phyloP scores from a whole-genome alignment of 306 rosid genomes.

The Cajanus cajan region DNA sequence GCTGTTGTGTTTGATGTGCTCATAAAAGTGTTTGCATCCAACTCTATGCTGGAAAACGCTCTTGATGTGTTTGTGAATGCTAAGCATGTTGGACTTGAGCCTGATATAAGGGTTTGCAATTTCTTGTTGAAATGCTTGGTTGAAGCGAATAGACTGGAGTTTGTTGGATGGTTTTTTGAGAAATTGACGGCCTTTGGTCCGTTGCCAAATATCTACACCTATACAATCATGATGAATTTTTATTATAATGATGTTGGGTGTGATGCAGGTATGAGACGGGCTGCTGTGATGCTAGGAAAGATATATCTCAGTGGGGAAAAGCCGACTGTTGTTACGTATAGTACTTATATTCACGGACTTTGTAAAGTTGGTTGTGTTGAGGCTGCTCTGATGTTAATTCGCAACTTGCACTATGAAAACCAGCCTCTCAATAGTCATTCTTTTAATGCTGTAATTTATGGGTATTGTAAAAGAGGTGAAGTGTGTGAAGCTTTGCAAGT shows the following conservation, averaged over 20 bases:
- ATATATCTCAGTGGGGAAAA: conserved; percentile 44
- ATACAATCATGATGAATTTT: conserved; percentile 63
- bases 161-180: conserved; percentile 42
- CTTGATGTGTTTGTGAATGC: conserved; percentile 48
- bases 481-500: conserved; percentile 39
- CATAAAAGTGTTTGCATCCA: conserved; percentile 55
- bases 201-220: conserved; percentile 49
- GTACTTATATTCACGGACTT: conserved; percentile 62
- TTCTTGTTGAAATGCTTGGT: conserved; percentile 71
- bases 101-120: conserved; percentile 49
- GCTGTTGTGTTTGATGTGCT: conserved; percentile 52
- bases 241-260: conserved; percentile 47
- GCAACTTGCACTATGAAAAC: conserved; percentile 34
- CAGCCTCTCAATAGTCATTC: conserved; percentile 49
- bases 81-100: conserved; percentile 44
- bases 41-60: conserved; percentile 65
- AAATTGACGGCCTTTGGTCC: conserved; percentile 55
- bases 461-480: conserved; percentile 48
- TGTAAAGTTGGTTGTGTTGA: conserved; percentile 49
- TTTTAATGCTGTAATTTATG: conserved; percentile 53
- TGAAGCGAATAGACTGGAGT: conserved; percentile 50
- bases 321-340: conserved; percentile 55
- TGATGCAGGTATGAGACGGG: conserved; percentile 44
- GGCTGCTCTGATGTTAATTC: conserved; percentile 44
- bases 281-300: conserved; percentile 50